phyloP scores from a whole-genome alignment of 2,329 filamentous ascomycete genomes.

The Aspergillus ibericus region DNA sequence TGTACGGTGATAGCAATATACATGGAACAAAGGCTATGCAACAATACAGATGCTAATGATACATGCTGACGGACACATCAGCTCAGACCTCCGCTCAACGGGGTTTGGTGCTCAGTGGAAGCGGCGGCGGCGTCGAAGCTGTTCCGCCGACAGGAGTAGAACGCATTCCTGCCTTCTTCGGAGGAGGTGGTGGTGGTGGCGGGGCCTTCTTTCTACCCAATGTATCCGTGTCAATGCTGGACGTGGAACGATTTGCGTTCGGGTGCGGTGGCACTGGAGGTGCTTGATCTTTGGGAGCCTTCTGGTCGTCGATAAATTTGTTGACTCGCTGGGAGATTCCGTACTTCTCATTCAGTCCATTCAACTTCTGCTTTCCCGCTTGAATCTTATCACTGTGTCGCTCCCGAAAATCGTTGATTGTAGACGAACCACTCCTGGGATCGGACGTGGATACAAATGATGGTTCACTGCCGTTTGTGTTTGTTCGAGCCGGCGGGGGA shows the following conservation, averaged over 20 bases:
- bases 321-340: conserved; percentile 52
- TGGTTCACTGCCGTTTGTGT: conserved; percentile 59
- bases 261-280: conserved; percentile 26
- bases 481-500: conserved; percentile 37
- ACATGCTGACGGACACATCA: not conserved
- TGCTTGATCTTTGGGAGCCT: conserved; percentile 22
- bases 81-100: conserved; percentile 33
- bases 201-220: conserved; percentile 51
- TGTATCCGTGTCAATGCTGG: conserved; percentile 32
- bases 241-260: conserved; percentile 25
- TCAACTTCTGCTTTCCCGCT: conserved; percentile 59
- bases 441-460: conserved; percentile 62
- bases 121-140: conserved; percentile 51
- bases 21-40: not conserved
- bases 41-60: not conserved
- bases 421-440: conserved; percentile 58
- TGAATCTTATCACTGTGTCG: conserved; percentile 69
- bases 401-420: conserved; percentile 67
- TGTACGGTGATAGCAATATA: not conserved
- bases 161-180: conserved; percentile 55
- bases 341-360: conserved; percentile 35
- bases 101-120: conserved; percentile 60
- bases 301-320: conserved; percentile 46
- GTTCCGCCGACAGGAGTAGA: conserved; percentile 33
- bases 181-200: conserved; percentile 60